These are phyloP conservation scores for Cystobasidium onofrii DNA, from an alignment of 768 basidiomycete genomes.

Conservation along the genomic window DNA sequence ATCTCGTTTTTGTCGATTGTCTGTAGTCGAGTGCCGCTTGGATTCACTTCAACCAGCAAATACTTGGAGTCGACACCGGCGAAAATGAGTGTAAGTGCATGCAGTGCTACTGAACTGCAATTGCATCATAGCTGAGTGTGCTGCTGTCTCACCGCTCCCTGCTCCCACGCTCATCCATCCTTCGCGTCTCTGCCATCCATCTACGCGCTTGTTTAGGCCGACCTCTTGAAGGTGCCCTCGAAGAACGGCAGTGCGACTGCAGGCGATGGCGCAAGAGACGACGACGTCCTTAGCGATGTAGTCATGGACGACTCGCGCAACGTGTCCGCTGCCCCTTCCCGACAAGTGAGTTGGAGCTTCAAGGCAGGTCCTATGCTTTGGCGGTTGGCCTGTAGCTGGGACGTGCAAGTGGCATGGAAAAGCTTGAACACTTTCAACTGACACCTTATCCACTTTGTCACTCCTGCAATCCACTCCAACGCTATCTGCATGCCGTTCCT, in stretches of 20 bases:
- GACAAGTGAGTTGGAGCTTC: slow-evolving; percentile 18
- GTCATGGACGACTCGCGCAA: slow-evolving; percentile 25
- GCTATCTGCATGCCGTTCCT: neutral
- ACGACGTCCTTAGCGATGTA: slow-evolving; percentile 26
- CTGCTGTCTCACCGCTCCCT: too few species aligned
- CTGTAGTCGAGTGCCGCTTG: neutral
- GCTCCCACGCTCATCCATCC: too few species aligned
- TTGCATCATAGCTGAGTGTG: too few species aligned
- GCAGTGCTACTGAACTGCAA: neutral
- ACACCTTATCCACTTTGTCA: neutral
- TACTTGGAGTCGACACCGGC: neutral
- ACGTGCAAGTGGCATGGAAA: too few species aligned
- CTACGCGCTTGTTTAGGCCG: neutral
- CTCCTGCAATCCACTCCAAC: neutral
- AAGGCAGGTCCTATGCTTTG: neutral
- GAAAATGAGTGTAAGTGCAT: neutral
- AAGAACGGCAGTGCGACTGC: neutral
- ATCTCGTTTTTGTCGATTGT: neutral
- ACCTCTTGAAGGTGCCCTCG: neutral
- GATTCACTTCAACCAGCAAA: neutral
- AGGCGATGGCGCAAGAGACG: neutral
- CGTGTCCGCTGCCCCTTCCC: neutral
- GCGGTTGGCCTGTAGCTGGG: too few species aligned
- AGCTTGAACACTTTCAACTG: too few species aligned
- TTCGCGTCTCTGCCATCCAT: neutral